phyloP scores from a whole-genome alignment of 495 filamentous ascomycete genomes.

The Hyaloscypha bicolor region DNA sequence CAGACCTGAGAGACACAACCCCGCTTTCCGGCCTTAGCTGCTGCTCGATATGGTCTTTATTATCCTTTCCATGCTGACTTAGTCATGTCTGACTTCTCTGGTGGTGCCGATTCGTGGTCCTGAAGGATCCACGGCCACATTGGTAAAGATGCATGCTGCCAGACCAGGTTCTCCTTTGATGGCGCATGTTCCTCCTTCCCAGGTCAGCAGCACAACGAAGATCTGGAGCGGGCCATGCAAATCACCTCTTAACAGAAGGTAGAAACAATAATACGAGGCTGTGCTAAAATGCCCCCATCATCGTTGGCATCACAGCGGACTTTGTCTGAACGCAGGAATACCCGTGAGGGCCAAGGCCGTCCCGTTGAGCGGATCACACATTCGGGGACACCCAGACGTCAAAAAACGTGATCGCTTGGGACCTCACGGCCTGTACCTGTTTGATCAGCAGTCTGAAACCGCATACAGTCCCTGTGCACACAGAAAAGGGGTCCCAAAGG shows the following conservation, averaged over 20 bases:
- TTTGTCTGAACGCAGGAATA: conserved; percentile 5
- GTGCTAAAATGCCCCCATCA: conserved; percentile 4
- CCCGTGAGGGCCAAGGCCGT: neutral
- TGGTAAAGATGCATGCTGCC: neutral
- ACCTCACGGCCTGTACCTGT: conserved; percentile 22
- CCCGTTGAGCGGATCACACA: neutral
- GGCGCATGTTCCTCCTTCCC: conserved; percentile 5
- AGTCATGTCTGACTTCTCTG: conserved; percentile 4
- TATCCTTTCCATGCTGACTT: neutral
- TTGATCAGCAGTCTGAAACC: conserved; percentile 30
- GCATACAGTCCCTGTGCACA: conserved; percentile 1
- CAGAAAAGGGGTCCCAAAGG: conserved; percentile 1
- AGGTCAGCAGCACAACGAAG: conserved; percentile 8
- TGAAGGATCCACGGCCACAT: conserved; percentile 5
- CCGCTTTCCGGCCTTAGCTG: neutral
- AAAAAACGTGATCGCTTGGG: conserved; percentile 20
- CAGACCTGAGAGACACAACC: neutral
- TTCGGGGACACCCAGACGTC: conserved; percentile 2
- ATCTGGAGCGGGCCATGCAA: conserved; percentile 14
- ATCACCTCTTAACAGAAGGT: neutral
- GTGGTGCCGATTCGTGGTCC: neutral
- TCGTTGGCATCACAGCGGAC: neutral
- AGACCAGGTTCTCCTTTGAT: conserved; percentile 3
- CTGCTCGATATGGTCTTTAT: neutral
- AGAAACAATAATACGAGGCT: neutral